phyloP scores from a whole-genome alignment of 2,329 filamentous ascomycete genomes.

The Reticulascus tulasneorum region DNA sequence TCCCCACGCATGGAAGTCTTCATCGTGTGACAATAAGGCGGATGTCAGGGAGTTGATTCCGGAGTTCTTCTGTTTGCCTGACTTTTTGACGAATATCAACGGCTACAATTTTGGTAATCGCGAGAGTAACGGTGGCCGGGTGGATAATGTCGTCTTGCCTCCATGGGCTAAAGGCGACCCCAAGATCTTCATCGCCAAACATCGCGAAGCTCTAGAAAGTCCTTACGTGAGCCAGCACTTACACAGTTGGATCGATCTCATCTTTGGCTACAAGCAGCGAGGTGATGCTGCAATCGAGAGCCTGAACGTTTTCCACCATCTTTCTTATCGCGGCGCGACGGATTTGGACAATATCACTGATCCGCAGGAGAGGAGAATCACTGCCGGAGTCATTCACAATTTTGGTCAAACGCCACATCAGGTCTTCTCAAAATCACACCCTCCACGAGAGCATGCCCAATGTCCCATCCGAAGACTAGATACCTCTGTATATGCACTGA shows the following conservation, averaged over 20 bases:
- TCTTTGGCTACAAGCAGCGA: constrained; percentile 91
- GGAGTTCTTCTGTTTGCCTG: constrained; percentile 95
- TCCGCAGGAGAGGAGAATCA: constrained; percentile 78
- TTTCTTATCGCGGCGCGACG: constrained; percentile 91
- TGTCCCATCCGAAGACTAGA: constrained; percentile 70
- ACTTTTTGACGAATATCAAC: constrained; percentile 92
- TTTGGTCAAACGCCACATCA: constrained; percentile 98
- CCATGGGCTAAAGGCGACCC: constrained; percentile 97
- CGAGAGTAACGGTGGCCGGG: constrained; percentile 73
- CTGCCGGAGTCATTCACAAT: constrained; percentile 95
- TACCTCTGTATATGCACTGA: constrained; percentile 69
- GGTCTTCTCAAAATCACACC: constrained; percentile 80
- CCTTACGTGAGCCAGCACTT: constrained; percentile 86
- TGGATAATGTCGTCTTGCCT: constrained; percentile 85
- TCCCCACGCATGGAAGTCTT: constrained; percentile 84
- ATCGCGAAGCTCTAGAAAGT: constrained; percentile 92
- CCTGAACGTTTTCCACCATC: constrained; percentile 91
- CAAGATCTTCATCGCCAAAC: constrained; percentile 90
- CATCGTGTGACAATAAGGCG: constrained; percentile 83
- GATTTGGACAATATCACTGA: constrained; percentile 90
- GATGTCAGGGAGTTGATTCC: constrained; percentile 94
- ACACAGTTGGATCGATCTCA: constrained; percentile 91
- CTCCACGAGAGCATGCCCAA: constrained; percentile 64
- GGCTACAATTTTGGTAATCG: constrained; percentile 87
- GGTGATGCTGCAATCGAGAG: constrained; percentile 89